These are phyloP conservation scores for Petunia secreta DNA, from an alignment of 257 asterid genomes.

Conservation along the genomic window DNA sequence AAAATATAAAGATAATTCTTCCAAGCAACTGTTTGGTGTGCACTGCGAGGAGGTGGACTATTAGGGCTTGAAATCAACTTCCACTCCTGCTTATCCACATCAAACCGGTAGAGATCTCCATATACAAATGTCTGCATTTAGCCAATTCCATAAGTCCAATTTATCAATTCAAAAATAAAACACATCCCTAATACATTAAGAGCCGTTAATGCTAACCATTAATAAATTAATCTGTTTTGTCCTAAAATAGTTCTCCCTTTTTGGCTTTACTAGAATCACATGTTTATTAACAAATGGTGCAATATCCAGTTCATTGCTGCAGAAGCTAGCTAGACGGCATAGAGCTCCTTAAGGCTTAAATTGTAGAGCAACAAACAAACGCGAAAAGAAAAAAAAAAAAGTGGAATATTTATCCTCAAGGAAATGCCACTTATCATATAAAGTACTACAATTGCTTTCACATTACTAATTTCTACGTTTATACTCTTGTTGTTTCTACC, in stretches of 20 bases:
- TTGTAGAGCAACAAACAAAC: background rate
- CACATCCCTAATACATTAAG: background rate
- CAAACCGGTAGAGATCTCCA: conserved; percentile 89
- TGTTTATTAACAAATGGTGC: background rate
- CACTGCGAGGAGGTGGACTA: conserved; percentile 98
- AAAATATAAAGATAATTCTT: conserved; percentile 84
- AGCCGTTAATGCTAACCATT: background rate
- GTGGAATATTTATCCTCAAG: background rate
- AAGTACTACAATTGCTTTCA: background rate
- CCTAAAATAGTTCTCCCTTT: conserved; percentile 1
- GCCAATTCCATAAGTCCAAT: conserved; percentile 23
- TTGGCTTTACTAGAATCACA: background rate
- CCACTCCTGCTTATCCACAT: conserved; percentile 95
- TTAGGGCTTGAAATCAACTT: conserved; percentile 90
- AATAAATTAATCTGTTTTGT: background rate
- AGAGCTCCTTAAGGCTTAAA: background rate
- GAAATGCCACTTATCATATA: background rate
- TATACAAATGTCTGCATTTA: conserved; percentile 87
- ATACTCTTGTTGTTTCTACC: background rate
- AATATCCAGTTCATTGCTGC: background rate
- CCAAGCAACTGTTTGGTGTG: conserved; percentile 98
- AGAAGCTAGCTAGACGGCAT: background rate
- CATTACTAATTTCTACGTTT: background rate
- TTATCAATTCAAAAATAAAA: conserved; percentile 25
- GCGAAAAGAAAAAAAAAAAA: no score